Base-by-base conservation (phyloP, 2,329 filamentous ascomycete species). In the Verticillium klebahnii region DNA sequence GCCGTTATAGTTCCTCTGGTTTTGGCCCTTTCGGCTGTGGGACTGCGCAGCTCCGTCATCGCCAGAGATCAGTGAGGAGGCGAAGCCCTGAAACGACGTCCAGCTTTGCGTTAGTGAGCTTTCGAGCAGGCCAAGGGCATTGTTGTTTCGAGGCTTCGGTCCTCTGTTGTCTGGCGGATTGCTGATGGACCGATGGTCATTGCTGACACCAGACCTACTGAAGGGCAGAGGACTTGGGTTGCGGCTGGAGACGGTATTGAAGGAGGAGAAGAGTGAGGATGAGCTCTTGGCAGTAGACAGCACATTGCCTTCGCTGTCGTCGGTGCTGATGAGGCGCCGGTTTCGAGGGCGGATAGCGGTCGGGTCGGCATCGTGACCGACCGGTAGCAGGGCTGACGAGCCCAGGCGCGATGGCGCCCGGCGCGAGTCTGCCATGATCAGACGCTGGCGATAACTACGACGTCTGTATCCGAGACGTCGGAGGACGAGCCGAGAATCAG, bases 31-130 rank as follows among this genome's bases (percentile, higher is more conserved):
- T 66, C 45, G 69, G 59, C 71, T 68, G 61, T 69, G 74, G 59
- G 68, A 69, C 23, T 69, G 68, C 39, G 69, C 73, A 12, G 69
- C 65, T 36, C 75, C 75, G 61, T 72, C 75, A 40, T 65, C 72
- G 58, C 71, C 69, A 7, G 68, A 67, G 14, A 82, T 66, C 11
- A 81, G 65, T 4, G 80, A 81, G 2, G 81, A 77, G 6, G 84
- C 82, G 59, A 86, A 77, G 40, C 80, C 82, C 62, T 84, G 81
- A 2, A 86, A 79, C 5, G 83, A 83, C 3, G 80, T 75, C 84
- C 84, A 86, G 68, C 78, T 81, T 36, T 83, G 78, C 1, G 78
- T 73, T 77, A 82, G 83, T 2, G 82, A 80, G 56, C 81, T 78
- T 60, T 80, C 82, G 11, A 85, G 71, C 56, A 85, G 75, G 9